Percentiles rank a stretch among this genome's conserved stretches.
phyloP scores from a whole-genome alignment of 2,329 filamentous ascomycete species.

The Aureobasidium sp. region DNA sequence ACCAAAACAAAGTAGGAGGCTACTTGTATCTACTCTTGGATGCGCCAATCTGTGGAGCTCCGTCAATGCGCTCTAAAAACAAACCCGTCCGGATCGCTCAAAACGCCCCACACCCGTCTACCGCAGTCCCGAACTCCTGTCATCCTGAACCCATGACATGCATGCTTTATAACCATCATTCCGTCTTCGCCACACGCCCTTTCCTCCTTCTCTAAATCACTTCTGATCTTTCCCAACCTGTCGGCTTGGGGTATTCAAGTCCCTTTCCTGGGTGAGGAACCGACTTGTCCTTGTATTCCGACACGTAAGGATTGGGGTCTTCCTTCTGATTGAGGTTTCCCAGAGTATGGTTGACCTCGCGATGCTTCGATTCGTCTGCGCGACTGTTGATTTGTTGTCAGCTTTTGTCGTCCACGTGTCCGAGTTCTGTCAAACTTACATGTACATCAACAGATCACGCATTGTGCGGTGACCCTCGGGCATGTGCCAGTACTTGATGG shows the following conservation, averaged over 20 bases:
- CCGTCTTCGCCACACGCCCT: background rate
- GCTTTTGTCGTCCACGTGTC: background rate
- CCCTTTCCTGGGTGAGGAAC: constrained; percentile 64
- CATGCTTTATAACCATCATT: background rate
- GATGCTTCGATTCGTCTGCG: constrained; percentile 70
- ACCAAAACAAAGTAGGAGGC: background rate
- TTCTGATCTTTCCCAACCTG: constrained; percentile 78
- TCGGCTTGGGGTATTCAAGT: constrained; percentile 55
- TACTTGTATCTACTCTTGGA: background rate
- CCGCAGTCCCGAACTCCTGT: constrained; percentile 11
- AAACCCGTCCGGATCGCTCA: background rate
- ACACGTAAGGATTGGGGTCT: constrained; percentile 90
- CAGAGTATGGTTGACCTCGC: constrained; percentile 93
- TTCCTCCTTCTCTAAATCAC: constrained; percentile 34
- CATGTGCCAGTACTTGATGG: constrained; percentile 90
- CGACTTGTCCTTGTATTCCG: constrained; percentile 64
- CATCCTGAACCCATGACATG: background rate
- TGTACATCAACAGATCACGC: constrained; percentile 79
- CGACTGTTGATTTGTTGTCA: constrained; percentile 28
- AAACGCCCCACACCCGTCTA: background rate
- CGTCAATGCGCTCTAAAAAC: background rate
- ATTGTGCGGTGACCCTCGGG: constrained; percentile 75
- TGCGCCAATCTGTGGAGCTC: constrained; percentile 5
- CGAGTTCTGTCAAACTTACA: constrained; percentile 35
- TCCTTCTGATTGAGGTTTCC: constrained; percentile 76